Base-by-base conservation (phyloP, 139 green algal species). In the Tetraselmis chui region DNA sequence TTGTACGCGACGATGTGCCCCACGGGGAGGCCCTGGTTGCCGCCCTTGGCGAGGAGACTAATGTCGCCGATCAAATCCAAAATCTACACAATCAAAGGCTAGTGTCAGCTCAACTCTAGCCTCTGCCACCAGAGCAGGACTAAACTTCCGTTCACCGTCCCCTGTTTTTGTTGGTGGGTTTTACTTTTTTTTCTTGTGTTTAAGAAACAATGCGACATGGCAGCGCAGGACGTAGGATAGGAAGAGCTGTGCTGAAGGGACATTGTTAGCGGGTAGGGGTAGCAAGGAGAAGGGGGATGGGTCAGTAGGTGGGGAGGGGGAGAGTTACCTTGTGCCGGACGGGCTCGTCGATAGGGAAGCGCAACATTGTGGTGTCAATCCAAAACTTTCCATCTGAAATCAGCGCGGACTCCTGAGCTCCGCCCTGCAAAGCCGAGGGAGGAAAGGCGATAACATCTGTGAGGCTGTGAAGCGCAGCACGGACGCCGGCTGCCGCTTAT, bases 1-100 rank as follows among this genome's bases (percentile, higher is more conserved):
- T 96, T 93, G 87, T 91, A 95, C 2, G 92, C 93, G 30, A 94
- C 85, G 25, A 95, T 80, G 74, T 96, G 93, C n/a, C 89, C 93
- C 0, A 81, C 30, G 0, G 93, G 92, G n/a, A 96, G 32, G 22
- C 93, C 92, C 25, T 76, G 27, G 28, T 88, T 83, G n/a, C 93
- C 93, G 0, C 28, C 30, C 1, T 77, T 22, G 1, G 78, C 85
- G 30, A 94, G 80, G 30, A 96, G 88, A 2, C 91, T 83, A 1
- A 96, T 78, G 81, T 95, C 90, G 23, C 94, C 94, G 32, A 89
- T 83, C 18, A 89, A 76, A 67, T 67, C 45, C 45, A 67, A 67
- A 67, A 67, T 67, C 45, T 67, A 67, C 45, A 18, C 45, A 67
- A 5, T 25, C 45, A 18, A 67, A 18, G 11, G 18, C 45, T 25